Evolutionary conservation across 768 basidiomycete genomes (phyloP).

Genomic region (Boletus reticulatus): DNA sequence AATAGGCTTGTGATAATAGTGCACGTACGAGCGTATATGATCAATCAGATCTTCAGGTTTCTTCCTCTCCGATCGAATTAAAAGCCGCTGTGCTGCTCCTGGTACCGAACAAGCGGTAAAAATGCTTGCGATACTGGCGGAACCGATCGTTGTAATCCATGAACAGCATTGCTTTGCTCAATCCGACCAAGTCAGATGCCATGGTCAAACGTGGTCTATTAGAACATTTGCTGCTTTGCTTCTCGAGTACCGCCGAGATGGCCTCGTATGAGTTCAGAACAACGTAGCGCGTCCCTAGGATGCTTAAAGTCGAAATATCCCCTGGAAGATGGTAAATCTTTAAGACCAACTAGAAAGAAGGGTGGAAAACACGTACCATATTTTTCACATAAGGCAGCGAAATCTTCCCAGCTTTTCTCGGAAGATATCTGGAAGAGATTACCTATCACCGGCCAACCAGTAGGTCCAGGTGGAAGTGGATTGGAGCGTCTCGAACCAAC

Average conservation of each 20-base stretch:
- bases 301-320: constrained; percentile 13
- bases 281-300: constrained; percentile 47
- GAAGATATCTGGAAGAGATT: constrained; percentile 53
- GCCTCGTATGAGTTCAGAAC: constrained; percentile 48
- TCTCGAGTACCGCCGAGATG: constrained; percentile 49
- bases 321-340: constrained; percentile 24
- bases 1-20: not conserved
- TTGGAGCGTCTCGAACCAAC: not conserved
- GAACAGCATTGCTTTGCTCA: constrained; percentile 4
- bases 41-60: constrained; percentile 14
- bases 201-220: constrained; percentile 17
- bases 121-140: constrained; percentile 14
- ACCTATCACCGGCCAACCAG: constrained; percentile 44
- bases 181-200: constrained; percentile 22
- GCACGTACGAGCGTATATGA: constrained; percentile 24
- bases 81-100: constrained; percentile 6
- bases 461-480: constrained; percentile 18
- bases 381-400: constrained; percentile 49
- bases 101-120: constrained; percentile 9
- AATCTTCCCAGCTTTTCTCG: constrained; percentile 49
- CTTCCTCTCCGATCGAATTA: constrained; percentile 17
- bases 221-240: constrained; percentile 53
- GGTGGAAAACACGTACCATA: constrained; percentile 39
- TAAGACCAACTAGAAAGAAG: not conserved
- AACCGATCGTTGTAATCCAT: constrained; percentile 4